Percentiles rank a stretch among this genome's conserved stretches.
phyloP scores from a whole-genome alignment of 257 asterid species.

The Solanum commersonii region DNA sequence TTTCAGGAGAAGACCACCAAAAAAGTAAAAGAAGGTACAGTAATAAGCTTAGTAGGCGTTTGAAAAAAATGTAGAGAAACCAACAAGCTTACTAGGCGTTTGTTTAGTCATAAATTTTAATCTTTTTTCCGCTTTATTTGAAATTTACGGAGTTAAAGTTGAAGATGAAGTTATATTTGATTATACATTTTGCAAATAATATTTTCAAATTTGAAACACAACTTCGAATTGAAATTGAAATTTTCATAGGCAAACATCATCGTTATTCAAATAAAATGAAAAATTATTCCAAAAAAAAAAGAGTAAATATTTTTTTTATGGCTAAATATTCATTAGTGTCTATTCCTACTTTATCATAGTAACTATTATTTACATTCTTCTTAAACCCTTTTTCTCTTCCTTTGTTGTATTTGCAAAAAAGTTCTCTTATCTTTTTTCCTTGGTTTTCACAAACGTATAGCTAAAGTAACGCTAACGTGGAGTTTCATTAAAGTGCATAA shows the following conservation, averaged over 20 bases:
- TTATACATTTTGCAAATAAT: neutral
- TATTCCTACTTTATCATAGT: neutral
- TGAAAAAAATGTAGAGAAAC: neutral
- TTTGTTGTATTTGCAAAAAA: slow-evolving; percentile 20
- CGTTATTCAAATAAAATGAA: neutral
- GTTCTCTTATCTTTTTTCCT: slow-evolving; percentile 24
- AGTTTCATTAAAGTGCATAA: slow-evolving; percentile 3
- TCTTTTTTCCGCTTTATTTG: neutral
- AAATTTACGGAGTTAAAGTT: neutral
- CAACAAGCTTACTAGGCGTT: neutral
- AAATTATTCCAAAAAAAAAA: neutral
- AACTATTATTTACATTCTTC: neutral
- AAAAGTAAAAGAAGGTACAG: neutral
- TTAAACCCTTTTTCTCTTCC: slow-evolving; percentile 4
- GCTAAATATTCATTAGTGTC: neutral
- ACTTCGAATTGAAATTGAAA: too few species aligned
- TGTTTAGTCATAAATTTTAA: neutral
- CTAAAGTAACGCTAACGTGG: slow-evolving; percentile 42
- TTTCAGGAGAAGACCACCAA: slow-evolving; percentile 30
- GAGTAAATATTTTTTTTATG: neutral
- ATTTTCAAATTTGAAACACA: neutral
- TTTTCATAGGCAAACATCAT: too few species aligned
- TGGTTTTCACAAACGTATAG: slow-evolving; percentile 41
- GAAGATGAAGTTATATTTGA: neutral
- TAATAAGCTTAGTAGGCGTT: neutral